Percentiles rank a stretch among this genome's conserved stretches.
phyloP scores from a whole-genome alignment of 306 rosid species.

The Cucumis melo region DNA sequence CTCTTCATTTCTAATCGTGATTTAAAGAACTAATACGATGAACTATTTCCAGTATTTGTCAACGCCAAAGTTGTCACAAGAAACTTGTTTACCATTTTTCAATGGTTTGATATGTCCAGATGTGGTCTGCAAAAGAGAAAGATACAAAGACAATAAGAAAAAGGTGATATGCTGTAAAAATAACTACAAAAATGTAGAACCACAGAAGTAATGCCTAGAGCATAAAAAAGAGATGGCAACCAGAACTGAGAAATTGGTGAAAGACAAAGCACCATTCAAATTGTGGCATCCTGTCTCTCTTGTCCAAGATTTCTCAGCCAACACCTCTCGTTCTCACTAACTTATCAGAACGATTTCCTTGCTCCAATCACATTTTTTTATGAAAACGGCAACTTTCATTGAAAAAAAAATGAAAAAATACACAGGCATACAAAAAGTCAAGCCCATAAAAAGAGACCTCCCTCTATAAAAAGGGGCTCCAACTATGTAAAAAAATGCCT shows the following conservation, averaged over 20 bases:
- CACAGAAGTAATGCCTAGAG: background rate
- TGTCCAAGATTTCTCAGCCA: background rate
- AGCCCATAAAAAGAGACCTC: too few relatives aligned
- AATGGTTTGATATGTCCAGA: conserved; percentile 32
- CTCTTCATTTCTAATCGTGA: conserved; percentile 23
- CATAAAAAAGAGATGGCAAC: background rate
- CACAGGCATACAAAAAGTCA: too few relatives aligned
- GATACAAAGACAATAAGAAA: conserved; percentile 5
- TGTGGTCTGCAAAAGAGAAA: conserved; percentile 30
- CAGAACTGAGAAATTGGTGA: background rate
- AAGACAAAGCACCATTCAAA: background rate
- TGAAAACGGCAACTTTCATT: too few relatives aligned
- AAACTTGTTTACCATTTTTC: conserved; percentile 35
- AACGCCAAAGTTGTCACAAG: conserved; percentile 23
- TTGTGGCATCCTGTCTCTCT: background rate
- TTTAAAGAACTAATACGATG: conserved; percentile 34
- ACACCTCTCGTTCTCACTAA: background rate
- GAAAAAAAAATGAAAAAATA: too few relatives aligned
- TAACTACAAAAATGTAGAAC: background rate
- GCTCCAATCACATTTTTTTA: background rate
- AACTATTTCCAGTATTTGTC: conserved; percentile 38
- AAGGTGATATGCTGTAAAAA: background rate
- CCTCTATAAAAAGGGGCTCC: too few relatives aligned
- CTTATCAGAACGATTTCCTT: background rate
- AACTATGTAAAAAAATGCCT: too few relatives aligned